Evolutionary conservation across 163 green algal species (phyloP).

Genomic region (Prototheca stagnorum): DNA sequence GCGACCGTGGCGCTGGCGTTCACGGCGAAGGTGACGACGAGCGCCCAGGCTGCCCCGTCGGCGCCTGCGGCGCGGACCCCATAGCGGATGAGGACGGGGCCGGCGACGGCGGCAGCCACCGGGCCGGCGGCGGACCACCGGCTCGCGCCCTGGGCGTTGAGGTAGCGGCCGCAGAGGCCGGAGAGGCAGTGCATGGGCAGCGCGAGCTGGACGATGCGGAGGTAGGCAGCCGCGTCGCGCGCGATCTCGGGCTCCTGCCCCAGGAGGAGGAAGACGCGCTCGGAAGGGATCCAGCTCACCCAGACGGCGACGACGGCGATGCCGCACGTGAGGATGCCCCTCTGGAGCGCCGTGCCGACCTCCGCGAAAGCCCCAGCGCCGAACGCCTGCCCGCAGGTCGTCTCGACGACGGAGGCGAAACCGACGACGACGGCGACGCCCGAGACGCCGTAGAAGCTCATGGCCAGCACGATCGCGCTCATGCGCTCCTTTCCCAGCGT

Average conservation of each 20-base stretch:
- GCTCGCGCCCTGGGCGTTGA: slow-evolving; percentile 21
- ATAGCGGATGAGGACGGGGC: slow-evolving; percentile 16
- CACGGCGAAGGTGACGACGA: slow-evolving; percentile 11
- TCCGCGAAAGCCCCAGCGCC: slow-evolving; percentile 13
- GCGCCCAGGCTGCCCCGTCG: slow-evolving; percentile 11
- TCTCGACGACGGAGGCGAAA: slow-evolving; percentile 25
- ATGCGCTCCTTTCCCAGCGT: slow-evolving; percentile 15
- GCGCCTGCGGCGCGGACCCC: slow-evolving; percentile 20
- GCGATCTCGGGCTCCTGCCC: slow-evolving; percentile 15
- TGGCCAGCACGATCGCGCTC: slow-evolving; percentile 11
- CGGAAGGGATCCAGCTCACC: slow-evolving; percentile 10
- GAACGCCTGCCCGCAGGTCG: slow-evolving; percentile 23
- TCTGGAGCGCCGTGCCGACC: slow-evolving; percentile 18
- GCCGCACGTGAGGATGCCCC: slow-evolving; percentile 8
- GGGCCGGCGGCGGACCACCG: slow-evolving; percentile 8
- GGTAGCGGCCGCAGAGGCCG: slow-evolving; percentile 26
- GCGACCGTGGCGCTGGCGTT: slow-evolving; percentile 3
- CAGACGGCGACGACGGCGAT: slow-evolving; percentile 3
- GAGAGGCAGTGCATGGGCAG: slow-evolving; percentile 14
- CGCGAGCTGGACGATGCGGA: slow-evolving; percentile 10
- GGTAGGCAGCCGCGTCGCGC: slow-evolving; percentile 4
- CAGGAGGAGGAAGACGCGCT: slow-evolving; percentile 11
- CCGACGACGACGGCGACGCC: slow-evolving; percentile 22
- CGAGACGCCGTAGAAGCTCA: slow-evolving; percentile 18
- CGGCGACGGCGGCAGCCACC: slow-evolving; percentile 19